Evolutionary conservation across 2,329 filamentous ascomycete genomes (phyloP).

Genomic region (Diaporthe citriasiana): DNA sequence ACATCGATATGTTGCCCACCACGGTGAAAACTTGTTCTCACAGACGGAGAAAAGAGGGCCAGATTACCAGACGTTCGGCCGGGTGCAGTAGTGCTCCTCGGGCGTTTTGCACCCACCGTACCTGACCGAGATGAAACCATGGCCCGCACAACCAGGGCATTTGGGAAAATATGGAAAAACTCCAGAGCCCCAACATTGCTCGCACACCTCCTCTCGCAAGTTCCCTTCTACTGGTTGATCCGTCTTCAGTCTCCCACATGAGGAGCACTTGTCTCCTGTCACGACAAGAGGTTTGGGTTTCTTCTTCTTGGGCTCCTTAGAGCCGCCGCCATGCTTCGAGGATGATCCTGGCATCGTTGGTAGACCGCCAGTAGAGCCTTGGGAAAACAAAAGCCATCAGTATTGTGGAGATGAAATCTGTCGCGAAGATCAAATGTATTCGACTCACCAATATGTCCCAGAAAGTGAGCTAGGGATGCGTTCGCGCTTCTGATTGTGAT

Average conservation of each 20-base stretch:
- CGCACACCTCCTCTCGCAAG: rapidly evolving
- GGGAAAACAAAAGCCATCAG: background rate
- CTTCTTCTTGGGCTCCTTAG: background rate
- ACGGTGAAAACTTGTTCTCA: no score
- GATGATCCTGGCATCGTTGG: background rate
- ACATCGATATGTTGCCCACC: background rate
- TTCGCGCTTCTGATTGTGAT: background rate
- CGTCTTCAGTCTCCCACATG: background rate
- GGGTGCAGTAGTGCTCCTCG: background rate
- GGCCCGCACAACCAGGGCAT: background rate
- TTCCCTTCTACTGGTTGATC: background rate
- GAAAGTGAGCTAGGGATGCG: background rate
- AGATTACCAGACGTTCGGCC: background rate
- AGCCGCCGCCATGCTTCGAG: background rate
- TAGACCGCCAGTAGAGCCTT: background rate
- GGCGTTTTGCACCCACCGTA: background rate
- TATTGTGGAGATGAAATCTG: background rate
- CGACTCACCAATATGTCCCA: background rate
- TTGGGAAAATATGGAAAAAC: no score
- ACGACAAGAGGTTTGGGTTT: background rate
- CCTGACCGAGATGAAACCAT: background rate
- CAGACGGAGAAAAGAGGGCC: background rate
- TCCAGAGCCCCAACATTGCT: background rate
- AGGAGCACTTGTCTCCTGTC: background rate
- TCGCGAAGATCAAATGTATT: background rate